Evolutionary conservation across 768 basidiomycete species (phyloP).

Genomic region (Lactarius psammicola): DNA sequence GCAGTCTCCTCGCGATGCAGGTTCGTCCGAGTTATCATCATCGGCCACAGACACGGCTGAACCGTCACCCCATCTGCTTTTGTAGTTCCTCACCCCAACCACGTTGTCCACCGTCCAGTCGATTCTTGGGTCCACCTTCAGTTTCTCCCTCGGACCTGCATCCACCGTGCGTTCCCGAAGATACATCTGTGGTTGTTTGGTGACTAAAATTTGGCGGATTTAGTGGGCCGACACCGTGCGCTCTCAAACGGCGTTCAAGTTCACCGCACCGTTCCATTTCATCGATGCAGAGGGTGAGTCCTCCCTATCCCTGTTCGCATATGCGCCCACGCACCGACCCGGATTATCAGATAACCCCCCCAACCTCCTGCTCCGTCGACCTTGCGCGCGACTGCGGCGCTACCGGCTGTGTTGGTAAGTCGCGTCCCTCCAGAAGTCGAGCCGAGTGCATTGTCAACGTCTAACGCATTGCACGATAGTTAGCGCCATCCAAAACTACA

Average conservation of each 20-base stretch:
- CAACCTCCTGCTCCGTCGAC: constrained; percentile 49
- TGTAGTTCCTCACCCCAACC: constrained; percentile 49
- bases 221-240: constrained; percentile 55
- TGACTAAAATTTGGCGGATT: not conserved
- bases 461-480: constrained; percentile 35
- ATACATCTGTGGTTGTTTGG: not conserved
- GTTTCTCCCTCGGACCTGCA: constrained; percentile 48
- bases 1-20: constrained; percentile 25
- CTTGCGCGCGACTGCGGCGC: constrained; percentile 47
- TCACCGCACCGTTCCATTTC: constrained; percentile 42
- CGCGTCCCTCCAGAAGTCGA: not conserved
- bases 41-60: not conserved
- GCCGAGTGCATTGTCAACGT: not conserved
- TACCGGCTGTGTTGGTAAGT: constrained; percentile 35
- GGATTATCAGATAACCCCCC: constrained; percentile 39
- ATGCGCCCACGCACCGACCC: not conserved
- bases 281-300: constrained; percentile 47
- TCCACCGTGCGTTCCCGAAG: constrained; percentile 40
- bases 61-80: not conserved
- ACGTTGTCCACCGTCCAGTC: constrained; percentile 48
- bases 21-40: not conserved
- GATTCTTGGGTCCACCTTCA: constrained; percentile 45
- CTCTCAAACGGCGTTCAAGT: constrained; percentile 37
- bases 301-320: not conserved
- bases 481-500: constrained; percentile 57